Base-by-base conservation (phyloP, 805 yeast species). In the Wickerhamiella brachini region DNA sequence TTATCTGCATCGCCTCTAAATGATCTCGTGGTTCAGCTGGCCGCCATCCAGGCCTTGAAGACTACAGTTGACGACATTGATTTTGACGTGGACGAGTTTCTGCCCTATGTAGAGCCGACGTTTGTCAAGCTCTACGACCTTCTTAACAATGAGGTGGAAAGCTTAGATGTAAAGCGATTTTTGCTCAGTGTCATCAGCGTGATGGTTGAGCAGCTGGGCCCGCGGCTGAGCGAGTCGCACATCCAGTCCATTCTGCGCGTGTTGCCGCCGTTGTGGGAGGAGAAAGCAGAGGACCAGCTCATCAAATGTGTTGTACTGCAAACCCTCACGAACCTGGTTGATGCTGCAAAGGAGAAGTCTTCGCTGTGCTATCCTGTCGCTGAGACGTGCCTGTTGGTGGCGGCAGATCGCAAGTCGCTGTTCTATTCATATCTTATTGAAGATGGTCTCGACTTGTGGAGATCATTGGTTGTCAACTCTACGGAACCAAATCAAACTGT, bases 361-460 rank as follows among this genome's bases (percentile, higher is more conserved):
- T 23, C 52, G 57, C 2, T 26, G 22, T 54, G 63, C 56, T 47
- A 54, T 52, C 44, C 56, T 47, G 31, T 59, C 50, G 59, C 61
- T 3, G 5, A 22, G 7, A 38, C 49, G 22, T 51, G 46, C 10
- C 22, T 54, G 26, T 50, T 50, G 5, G 54, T 53, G 3, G 53
- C 54, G 48, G 83, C 93, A 59, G 79, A 85, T 56, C 75, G 80
- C 1, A 68, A 70, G 20, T 77, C 87, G 1, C 74, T 75, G 26
- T 71, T 69, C 44, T 75, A 77, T 52, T 66, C 75, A 1, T 69
- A 85, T 47, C 64, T 88, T 10, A 72, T 82, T 13, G 96, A 88
- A 60, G 97, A 88, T 65, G 95, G 93, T 0, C 79, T 77, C 59
- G 94, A 83, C 51, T 71, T 89, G 41, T 86, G 95, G 95, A 69